phyloP scores from a whole-genome alignment of 139 green algal species.

The Ettlia oleoabundans region DNA sequence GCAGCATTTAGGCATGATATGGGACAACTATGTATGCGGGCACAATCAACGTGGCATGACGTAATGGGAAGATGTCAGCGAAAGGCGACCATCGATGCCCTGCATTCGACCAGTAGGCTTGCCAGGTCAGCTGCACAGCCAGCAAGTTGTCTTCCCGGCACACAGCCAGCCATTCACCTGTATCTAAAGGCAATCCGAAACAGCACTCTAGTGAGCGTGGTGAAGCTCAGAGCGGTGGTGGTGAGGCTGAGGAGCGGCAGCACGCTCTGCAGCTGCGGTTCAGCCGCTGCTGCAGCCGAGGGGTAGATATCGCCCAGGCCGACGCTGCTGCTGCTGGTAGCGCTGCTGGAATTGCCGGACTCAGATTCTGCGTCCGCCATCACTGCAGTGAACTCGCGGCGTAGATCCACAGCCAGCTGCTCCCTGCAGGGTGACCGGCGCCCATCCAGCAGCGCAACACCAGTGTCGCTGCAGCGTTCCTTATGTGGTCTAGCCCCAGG shows the following conservation, averaged over 20 bases:
- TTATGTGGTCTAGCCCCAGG: no score
- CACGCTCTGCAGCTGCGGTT: conserved; percentile 9
- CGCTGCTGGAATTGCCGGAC: neutral
- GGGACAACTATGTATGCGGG: neutral
- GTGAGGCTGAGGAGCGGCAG: conserved; percentile 46
- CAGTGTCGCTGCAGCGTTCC: no score
- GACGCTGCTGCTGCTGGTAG: neutral
- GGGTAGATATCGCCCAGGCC: neutral
- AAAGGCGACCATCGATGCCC: no score
- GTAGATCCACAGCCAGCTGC: conserved; percentile 70
- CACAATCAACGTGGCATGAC: neutral
- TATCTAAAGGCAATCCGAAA: conserved; percentile 94
- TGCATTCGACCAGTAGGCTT: no score
- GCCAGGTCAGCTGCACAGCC: no score
- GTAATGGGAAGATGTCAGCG: no score
- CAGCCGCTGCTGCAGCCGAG: neutral
- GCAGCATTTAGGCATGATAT: neutral
- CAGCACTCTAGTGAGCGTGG: conserved; percentile 90
- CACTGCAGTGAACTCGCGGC: conserved; percentile 42
- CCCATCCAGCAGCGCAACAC: neutral
- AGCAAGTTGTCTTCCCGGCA: no score
- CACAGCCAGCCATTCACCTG: neutral
- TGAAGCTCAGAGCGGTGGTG: conserved; percentile 91
- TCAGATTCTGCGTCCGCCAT: conserved; percentile 6
- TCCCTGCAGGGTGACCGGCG: conserved; percentile 70